Evolutionary conservation across 2,329 filamentous ascomycete genomes (phyloP).

Genomic region (Lachnellula hyalina): DNA sequence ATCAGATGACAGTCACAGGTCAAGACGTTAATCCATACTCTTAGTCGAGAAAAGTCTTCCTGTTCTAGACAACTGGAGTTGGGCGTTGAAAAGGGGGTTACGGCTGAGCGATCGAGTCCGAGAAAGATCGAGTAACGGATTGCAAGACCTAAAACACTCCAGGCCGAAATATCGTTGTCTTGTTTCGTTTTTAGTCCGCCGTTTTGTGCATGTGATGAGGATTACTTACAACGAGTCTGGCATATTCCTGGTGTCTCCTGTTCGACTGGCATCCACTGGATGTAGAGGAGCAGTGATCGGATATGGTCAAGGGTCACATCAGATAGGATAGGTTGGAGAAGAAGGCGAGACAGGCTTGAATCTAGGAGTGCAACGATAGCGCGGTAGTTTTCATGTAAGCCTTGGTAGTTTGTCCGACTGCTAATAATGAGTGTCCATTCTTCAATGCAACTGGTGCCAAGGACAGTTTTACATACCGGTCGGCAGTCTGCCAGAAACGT

Average conservation of each 20-base stretch:
- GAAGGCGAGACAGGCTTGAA: constrained; percentile 2
- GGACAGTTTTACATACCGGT: background rate
- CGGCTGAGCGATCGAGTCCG: constrained; percentile 14
- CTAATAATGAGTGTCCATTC: background rate
- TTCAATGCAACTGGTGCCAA: background rate
- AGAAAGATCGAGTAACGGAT: constrained; percentile 20
- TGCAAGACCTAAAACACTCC: constrained; percentile 21
- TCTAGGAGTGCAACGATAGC: constrained; percentile 9
- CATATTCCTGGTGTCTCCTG: background rate
- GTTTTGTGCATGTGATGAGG: background rate
- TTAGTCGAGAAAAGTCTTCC: constrained; percentile 13
- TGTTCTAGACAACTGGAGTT: constrained; percentile 4
- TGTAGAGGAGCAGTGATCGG: constrained; percentile 21
- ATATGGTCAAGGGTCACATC: constrained; percentile 23
- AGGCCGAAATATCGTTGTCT: constrained; percentile 24
- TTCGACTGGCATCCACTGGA: constrained; percentile 24
- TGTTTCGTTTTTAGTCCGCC: background rate
- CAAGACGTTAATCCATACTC: constrained; percentile 24
- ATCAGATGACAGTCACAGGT: constrained; percentile 25
- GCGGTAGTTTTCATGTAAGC: constrained; percentile 3
- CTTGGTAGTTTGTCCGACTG: background rate
- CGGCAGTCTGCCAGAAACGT: constrained; percentile 15
- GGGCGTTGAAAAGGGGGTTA: constrained; percentile 11
- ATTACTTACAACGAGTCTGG: constrained; percentile 3
- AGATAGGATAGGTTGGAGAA: constrained; percentile 12